These are phyloP conservation scores for Globisporangium nunn DNA, from an alignment of 352 stramenopile genomes.

Conservation along the genomic window DNA sequence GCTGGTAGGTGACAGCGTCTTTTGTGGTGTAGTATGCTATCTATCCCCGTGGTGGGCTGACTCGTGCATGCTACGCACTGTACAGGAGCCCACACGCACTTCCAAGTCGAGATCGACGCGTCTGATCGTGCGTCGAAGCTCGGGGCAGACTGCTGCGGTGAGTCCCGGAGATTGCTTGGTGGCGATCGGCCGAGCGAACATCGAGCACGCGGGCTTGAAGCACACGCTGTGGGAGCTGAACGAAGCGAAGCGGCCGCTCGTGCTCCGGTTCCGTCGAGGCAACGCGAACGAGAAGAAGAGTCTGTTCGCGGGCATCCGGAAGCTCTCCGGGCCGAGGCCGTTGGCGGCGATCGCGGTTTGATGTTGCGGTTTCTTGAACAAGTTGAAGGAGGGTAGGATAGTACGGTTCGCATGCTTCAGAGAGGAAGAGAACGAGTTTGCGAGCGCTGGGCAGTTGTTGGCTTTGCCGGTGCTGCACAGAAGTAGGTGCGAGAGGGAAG, in stretches of 20 bases:
- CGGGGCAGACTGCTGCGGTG: conserved; percentile 60
- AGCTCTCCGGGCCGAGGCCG: conserved; percentile 20
- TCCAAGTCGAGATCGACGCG: conserved; percentile 44
- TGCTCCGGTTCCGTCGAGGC: conserved; percentile 73
- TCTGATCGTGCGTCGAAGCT: conserved; percentile 71
- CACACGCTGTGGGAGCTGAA: conserved; percentile 83
- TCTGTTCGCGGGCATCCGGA: conserved; percentile 49
- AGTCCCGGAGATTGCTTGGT: conserved; percentile 80
- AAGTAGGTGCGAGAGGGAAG: too few species aligned
- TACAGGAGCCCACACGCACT: conserved; percentile 31
- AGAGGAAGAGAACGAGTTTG: too few species aligned
- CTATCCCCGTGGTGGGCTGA: not conserved
- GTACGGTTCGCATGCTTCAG: too few species aligned
- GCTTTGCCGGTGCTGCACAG: too few species aligned
- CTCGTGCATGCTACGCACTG: not conserved
- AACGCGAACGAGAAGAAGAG: conserved; percentile 73
- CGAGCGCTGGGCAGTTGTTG: too few species aligned
- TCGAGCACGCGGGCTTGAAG: conserved; percentile 79
- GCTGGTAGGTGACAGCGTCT: conserved; percentile 22
- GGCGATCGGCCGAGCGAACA: conserved; percentile 74
- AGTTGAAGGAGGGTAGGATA: not conserved
- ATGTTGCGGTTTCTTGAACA: not conserved
- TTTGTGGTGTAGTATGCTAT: not conserved
- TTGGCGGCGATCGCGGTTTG: conserved; percentile 42
- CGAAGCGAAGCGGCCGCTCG: conserved; percentile 59